Base-by-base conservation (phyloP, 2,329 filamentous ascomycete genomes). In the Zymoseptoria ardabiliae region DNA sequence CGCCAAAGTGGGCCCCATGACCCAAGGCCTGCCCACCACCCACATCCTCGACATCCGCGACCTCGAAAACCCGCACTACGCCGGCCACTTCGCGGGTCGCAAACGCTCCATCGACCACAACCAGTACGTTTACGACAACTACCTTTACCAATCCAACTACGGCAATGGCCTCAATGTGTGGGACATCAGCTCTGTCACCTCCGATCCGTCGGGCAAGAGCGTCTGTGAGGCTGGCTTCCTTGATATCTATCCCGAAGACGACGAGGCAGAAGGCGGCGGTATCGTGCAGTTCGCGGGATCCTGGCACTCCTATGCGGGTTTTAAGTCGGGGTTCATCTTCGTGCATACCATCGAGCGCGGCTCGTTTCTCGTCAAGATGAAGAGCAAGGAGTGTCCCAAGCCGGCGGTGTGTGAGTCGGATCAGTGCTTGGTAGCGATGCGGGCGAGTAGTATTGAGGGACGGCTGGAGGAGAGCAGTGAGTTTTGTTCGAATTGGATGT, bases 331-430 rank as follows among this genome's bases (percentile, higher is more conserved):
- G 2, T 77, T 77, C 65, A 76, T 82, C 58, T 74, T 82, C 13
- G 68, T 82, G 60, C 81, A 82, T 69, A 79, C 75, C 2, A 82
- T 82, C 58, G 79, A 82, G 70, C 71, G 79, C 7, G 80, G 80
- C 55, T 74, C 75, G 2, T 82, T 77, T 53, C 74, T 78, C 7
- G 72, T 82, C 10, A 81, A 79, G 73, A 62, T 62, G 60, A 61
- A 53, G 17, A 56, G 56, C 23, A 58, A 61, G 50, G 54, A 61
- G 53, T 66, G 64, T 25, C 58, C 56, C 11, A 58, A 55, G n/a
- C 58, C 60, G 2, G 57, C 63, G 8, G 59, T 61, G 20, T 66
- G 64, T 54, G 55, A 66, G 55, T 54, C 57, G 3, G 59, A 65
- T 50, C 17, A 45, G 17, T 62, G 61, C 48, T 28, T 62, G 19